phyloP scores from a whole-genome alignment of 2,329 filamentous ascomycete genomes.

The Claviceps quebecensis region DNA sequence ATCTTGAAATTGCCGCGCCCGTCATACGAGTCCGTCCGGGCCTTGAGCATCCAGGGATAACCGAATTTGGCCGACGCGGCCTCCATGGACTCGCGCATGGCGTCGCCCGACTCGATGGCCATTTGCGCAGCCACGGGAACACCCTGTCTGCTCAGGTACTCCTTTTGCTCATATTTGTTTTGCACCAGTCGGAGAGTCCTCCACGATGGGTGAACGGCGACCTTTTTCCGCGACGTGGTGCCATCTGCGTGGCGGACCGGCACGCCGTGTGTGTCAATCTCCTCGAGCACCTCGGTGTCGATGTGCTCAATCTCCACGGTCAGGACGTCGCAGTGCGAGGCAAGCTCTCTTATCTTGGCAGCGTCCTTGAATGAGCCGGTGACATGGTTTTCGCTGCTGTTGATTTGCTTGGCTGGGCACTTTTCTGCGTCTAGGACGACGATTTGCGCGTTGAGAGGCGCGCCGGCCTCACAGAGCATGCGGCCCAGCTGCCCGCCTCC shows the following conservation, averaged over 20 bases:
- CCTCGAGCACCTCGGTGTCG: constrained; percentile 76
- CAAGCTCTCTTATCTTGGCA: constrained; percentile 66
- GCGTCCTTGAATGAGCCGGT: constrained; percentile 80
- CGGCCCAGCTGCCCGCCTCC: constrained; percentile 68
- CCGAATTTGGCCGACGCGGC: constrained; percentile 52
- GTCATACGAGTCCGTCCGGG: constrained; percentile 80
- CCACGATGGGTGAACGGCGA: constrained; percentile 68
- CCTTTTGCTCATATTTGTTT: constrained; percentile 86
- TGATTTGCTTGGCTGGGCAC: constrained; percentile 76
- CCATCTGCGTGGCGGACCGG: constrained; percentile 24
- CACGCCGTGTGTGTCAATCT: constrained; percentile 55
- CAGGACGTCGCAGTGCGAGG: constrained; percentile 60
- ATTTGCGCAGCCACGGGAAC: constrained; percentile 63
- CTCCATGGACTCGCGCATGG: constrained; percentile 45
- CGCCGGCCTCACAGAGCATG: constrained; percentile 85
- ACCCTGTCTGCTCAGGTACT: constrained; percentile 52
- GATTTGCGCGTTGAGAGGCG: constrained; percentile 58
- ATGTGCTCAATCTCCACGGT: constrained; percentile 96
- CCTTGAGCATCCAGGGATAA: constrained; percentile 86
- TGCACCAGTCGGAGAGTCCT: constrained; percentile 78
- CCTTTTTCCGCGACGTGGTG: constrained; percentile 24
- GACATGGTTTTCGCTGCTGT: constrained; percentile 59
- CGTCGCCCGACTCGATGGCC: constrained; percentile 41
- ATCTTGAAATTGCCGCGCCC: constrained; percentile 57
- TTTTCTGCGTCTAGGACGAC: constrained; percentile 65